Percentiles rank a stretch among this genome's conserved stretches.
phyloP scores from a whole-genome alignment of 2,329 filamentous ascomycete species.

The Cladosporium sp. region DNA sequence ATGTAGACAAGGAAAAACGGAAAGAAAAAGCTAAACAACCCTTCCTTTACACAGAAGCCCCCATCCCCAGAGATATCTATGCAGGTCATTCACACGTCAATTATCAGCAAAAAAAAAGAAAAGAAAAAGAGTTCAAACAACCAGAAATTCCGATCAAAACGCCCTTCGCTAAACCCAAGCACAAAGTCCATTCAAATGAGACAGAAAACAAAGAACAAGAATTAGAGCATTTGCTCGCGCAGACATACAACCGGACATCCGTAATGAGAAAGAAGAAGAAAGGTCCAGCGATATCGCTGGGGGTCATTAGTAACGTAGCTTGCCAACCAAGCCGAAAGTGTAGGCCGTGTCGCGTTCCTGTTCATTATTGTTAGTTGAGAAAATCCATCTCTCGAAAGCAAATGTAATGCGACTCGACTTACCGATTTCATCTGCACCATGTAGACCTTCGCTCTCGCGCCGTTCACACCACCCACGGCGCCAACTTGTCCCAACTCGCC shows the following conservation, averaged over 20 bases:
- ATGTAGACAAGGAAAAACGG: neutral
- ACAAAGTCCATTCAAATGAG: neutral
- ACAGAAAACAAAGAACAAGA: neutral
- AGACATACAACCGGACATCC: neutral
- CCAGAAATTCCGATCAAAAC: neutral
- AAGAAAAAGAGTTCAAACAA: neutral
- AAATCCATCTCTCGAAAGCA: neutral
- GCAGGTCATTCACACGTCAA: neutral
- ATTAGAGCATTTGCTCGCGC: neutral
- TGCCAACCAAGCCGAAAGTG: conserved; percentile 51
- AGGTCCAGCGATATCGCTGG: neutral
- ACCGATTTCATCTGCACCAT: conserved; percentile 57
- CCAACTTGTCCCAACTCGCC: conserved; percentile 63
- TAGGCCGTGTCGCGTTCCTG: conserved; percentile 52
- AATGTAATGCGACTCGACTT: conserved; percentile 21
- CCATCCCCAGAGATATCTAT: neutral
- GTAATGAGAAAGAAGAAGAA: neutral
- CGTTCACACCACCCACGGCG: conserved; percentile 57
- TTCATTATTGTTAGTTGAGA: conserved; percentile 19
- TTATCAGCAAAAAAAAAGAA: neutral
- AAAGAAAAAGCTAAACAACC: neutral
- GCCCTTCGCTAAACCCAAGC: neutral
- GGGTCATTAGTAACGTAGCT: conserved; percentile 45
- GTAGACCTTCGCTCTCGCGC: conserved; percentile 59
- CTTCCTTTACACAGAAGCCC: neutral